A percentile compares a stretch with the other conserved stretches of the same genome.
These are phyloP conservation scores for Dendryphion nanum DNA, from an alignment of 2,329 filamentous ascomycete genomes.

Conservation along the genomic window DNA sequence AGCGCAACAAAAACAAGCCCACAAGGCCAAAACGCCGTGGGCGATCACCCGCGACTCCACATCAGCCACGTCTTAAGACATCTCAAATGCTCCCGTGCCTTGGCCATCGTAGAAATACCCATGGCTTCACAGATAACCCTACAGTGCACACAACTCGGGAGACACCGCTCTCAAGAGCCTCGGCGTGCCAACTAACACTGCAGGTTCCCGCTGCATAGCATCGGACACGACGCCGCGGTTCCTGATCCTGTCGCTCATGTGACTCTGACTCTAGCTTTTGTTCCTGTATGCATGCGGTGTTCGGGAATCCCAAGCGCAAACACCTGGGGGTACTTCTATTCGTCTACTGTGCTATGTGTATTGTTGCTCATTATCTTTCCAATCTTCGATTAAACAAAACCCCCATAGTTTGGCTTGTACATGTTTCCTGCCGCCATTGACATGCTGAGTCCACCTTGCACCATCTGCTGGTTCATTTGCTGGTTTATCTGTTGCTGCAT, in stretches of 20 bases:
- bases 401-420: conserved; percentile 2
- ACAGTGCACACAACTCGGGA: too few species aligned
- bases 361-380: neutral
- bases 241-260: too few species aligned
- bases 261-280: neutral
- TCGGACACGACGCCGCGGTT: neutral
- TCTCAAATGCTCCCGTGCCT: neutral
- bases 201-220: neutral
- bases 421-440: conserved; percentile 2
- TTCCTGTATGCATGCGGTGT: neutral
- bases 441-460: neutral
- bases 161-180: neutral
- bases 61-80: neutral
- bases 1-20: too few species aligned
- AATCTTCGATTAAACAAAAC: neutral
- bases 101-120: neutral
- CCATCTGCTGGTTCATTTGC: neutral
- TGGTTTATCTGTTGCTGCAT: neutral
- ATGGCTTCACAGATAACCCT: neutral
- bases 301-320: neutral
- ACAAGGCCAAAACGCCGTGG: too few species aligned
- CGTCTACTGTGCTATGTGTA: neutral
- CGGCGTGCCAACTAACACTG: neutral
- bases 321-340: neutral
- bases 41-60: neutral